A percentile compares a stretch with the other conserved stretches of the same genome.
phyloP scores from a whole-genome alignment of 441 rosid species.

The Flueggea neowawraea region DNA sequence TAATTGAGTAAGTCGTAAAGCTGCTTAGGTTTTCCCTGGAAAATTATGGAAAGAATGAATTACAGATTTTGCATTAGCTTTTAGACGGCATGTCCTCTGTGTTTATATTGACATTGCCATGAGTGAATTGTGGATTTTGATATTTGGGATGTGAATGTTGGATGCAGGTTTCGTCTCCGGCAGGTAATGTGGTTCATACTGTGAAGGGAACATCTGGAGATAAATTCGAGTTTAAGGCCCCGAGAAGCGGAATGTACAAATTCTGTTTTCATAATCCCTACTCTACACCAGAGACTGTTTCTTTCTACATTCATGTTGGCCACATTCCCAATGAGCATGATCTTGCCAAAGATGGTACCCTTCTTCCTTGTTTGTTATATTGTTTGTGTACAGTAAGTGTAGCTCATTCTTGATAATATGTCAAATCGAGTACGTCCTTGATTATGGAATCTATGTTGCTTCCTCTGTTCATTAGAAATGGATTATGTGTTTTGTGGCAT shows the following conservation, averaged over 20 bases:
- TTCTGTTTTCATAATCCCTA: conserved; percentile 95
- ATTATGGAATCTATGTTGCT: no score
- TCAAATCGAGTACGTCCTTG: no score
- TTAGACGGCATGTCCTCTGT: no score
- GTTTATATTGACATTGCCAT: background rate
- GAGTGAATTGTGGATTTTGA: background rate
- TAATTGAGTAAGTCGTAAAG: no score
- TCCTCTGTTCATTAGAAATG: no score
- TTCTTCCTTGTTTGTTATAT: background rate
- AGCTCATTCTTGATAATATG: no score
- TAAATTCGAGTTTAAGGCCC: conserved; percentile 86
- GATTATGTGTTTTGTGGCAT: no score
- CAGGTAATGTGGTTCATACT: conserved; percentile 52
- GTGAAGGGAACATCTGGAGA: conserved; percentile 89
- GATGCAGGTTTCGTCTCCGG: conserved; percentile 72
- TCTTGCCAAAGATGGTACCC: conserved; percentile 87
- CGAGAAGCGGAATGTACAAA: conserved; percentile 84
- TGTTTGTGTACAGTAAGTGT: background rate
- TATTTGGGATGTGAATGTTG: background rate
- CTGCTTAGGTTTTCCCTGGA: no score
- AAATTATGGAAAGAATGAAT: no score
- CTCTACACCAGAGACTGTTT: conserved; percentile 82
- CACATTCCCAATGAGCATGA: conserved; percentile 88
- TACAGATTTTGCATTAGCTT: no score
- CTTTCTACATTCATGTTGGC: conserved; percentile 91